Conservation (phyloP, 129 eudicot species). For the Artemisia argyi region DNA sequence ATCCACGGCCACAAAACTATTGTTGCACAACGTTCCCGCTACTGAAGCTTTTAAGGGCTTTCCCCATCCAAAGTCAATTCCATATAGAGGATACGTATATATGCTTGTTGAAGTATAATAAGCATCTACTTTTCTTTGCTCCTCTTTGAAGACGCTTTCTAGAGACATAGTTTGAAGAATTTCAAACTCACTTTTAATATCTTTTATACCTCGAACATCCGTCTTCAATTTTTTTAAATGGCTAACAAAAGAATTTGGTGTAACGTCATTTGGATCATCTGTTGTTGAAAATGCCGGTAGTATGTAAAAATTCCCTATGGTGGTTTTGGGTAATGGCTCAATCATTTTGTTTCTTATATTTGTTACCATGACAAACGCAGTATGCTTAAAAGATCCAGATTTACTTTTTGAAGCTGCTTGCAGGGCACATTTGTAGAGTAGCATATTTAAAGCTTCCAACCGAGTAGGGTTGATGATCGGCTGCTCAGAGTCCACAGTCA, state of each 20-base stretch:
- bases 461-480: slow-evolving; percentile 27
- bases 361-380: neutral
- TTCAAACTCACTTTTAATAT: neutral
- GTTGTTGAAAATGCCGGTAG: neutral
- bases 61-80: slow-evolving; percentile 43
- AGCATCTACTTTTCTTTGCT: neutral
- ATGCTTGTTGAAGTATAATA: slow-evolving; percentile 2
- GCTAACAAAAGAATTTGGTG: neutral
- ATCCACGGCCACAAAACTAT: slow-evolving; percentile 16
- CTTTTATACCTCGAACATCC: slow-evolving; percentile 5
- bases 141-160: neutral
- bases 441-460: slow-evolving; percentile 26
- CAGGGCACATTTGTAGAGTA: slow-evolving; percentile 22
- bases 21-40: neutral
- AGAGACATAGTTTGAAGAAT: neutral
- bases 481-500: neutral
- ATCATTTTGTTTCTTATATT: slow-evolving; percentile 14
- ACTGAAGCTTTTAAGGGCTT: slow-evolving; percentile 18
- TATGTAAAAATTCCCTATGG: neutral
- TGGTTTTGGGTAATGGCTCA: neutral
- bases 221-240: slow-evolving; percentile 4
- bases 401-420: slow-evolving; percentile 1
- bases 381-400: slow-evolving; percentile 10
- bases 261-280: slow-evolving; percentile 2
- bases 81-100: slow-evolving; percentile 21